Base-by-base conservation (phyloP, 169 alveolate genomes). In the Plasmodium reichenowi region DNA sequence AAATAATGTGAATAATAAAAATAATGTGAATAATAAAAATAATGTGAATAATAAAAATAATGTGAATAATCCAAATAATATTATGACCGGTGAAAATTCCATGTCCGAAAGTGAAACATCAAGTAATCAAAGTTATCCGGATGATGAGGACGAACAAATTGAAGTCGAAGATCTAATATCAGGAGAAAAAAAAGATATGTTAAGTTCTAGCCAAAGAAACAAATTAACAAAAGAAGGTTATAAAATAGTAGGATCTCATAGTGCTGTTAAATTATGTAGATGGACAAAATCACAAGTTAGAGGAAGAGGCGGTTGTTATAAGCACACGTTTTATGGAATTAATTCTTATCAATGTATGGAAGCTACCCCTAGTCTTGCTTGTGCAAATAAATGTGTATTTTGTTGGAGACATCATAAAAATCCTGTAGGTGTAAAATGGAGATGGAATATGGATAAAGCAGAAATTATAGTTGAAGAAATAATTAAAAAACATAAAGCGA, bases 381-480 rank as follows among this genome's bases (percentile, higher is more conserved):
- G 98, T 90, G 98, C 98, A 32, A 96, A 96, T 95, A 95, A 96
- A 72, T 96, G 98, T 68, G 97, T 96, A 13, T 96, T 96, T 91
- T 96, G 98, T 93, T 96, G 98, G 98, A 86, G 98, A 48, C 98
- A 96, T 78, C 98, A 96, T 93, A 95, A 96, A 45, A 96, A 96
- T 72, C 97, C 98, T 9, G 98, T 95, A 9, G 96, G 96, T 0
- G 94, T 95, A 3, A 70, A 87, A 22, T 96, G 98, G 98, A 88
- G 90, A 58, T 96, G 98, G 98, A 75, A 91, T 58, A 67, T 73
- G 87, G 98, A 96, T 87, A 95, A 93, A 7, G 96, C 98, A 10
- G 93, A 94, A 8, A 88, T 90, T 91, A 78, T 94, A 24, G 94
- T 92, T 7, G 50, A 71, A n/a, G 94, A 94, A 60, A 83, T 93